These are phyloP conservation scores for Rhodotorula sp. DNA, from an alignment of 1,284 basidiomycete genomes.

Conservation along the genomic window DNA sequence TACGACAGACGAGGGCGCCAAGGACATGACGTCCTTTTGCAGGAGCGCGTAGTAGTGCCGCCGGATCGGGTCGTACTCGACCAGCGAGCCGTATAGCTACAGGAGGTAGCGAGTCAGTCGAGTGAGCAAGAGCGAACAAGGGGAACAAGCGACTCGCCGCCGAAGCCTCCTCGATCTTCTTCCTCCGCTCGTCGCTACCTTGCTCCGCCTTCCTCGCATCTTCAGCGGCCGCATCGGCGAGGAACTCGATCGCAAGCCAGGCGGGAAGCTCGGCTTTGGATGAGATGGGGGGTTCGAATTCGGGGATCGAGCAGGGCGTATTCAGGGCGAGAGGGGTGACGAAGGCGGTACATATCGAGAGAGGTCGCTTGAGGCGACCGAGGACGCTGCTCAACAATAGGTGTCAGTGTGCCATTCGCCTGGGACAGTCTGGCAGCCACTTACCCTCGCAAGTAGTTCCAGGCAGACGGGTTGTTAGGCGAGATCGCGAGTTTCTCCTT, in stretches of 20 bases:
- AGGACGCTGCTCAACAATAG: constrained; percentile 56
- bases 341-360: constrained; percentile 60
- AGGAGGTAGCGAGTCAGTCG: background rate
- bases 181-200: background rate
- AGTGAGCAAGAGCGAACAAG: fast-evolving
- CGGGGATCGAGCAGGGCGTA: constrained; percentile 39
- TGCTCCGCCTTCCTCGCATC: constrained; percentile 42
- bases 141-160: constrained; percentile 14
- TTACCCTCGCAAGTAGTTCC: constrained; percentile 84
- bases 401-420: background rate
- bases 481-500: constrained; percentile 78
- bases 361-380: constrained; percentile 61
- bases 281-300: constrained; percentile 44
- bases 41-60: constrained; percentile 31
- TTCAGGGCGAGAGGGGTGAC: constrained; percentile 54
- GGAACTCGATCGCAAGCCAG: constrained; percentile 77
- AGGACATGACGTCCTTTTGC: constrained; percentile 1
- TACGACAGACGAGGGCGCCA: background rate
- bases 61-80: constrained; percentile 39
- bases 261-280: constrained; percentile 64
- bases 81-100: constrained; percentile 32
- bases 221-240: constrained; percentile 72
- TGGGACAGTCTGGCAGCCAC: constrained; percentile 18
- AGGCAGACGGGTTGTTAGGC: constrained; percentile 86
- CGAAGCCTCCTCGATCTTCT: constrained; percentile 24